Evolutionary conservation across 163 green algal genomes (phyloP).

Genomic region (Scenedesmus sp.): DNA sequence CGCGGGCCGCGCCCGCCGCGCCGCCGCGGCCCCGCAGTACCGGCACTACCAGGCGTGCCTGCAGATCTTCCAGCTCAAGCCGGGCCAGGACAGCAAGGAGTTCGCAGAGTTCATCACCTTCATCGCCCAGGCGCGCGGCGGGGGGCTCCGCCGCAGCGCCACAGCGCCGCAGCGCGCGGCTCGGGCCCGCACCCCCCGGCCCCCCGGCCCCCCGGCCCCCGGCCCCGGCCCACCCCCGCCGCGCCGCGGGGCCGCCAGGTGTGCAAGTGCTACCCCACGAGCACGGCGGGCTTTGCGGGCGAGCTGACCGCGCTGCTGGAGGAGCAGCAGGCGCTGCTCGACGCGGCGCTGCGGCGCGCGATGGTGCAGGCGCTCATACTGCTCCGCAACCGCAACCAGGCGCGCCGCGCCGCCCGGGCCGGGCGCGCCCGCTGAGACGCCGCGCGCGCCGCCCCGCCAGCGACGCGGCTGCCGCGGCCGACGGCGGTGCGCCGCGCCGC

Average conservation of each 20-base stretch:
- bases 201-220: no score
- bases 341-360: slow-evolving; percentile 69
- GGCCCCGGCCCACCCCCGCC: no score
- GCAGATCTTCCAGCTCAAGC: slow-evolving; percentile 89
- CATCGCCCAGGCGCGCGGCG: slow-evolving; percentile 79
- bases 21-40: slow-evolving; percentile 60
- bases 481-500: background rate
- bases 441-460: no score
- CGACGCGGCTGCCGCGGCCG: slow-evolving; percentile 3
- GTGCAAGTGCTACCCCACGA: slow-evolving; percentile 77
- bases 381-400: slow-evolving; percentile 79
- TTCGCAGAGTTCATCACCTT: slow-evolving; percentile 93
- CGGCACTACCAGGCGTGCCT: slow-evolving; percentile 89
- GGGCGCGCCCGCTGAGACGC: no score
- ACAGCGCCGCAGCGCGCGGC: background rate
- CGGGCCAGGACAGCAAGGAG: slow-evolving; percentile 82
- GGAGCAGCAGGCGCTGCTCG: slow-evolving; percentile 76
- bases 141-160: background rate
- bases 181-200: no score
- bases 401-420: background rate
- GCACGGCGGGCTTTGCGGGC: slow-evolving; percentile 69
- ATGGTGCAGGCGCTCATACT: slow-evolving; percentile 93
- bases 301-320: slow-evolving; percentile 90
- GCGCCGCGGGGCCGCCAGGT: slow-evolving; percentile 60
- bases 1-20: background rate